Evolutionary conservation across 768 basidiomycete genomes (phyloP), one percentile per base, ranked within the genome.

Genomic region (Mycena galericulata): DNA sequence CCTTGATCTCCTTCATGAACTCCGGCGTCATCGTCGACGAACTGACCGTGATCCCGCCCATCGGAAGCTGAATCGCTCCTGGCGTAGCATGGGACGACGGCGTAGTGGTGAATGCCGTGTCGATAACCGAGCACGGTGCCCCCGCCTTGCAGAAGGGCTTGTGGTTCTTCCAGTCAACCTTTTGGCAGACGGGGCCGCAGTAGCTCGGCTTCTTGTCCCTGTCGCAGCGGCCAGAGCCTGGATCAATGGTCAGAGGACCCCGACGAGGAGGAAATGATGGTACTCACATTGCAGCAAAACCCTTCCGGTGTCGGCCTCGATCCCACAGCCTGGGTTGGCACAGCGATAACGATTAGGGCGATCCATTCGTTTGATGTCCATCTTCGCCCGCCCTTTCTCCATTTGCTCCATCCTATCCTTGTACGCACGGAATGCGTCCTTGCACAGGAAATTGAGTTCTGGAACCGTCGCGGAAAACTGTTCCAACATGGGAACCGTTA

Each of bases 131-230:
- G 60, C 79, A 80, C 7, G 73, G 69, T 6, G 77, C 77, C 12
- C 78, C 78, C 0, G 77, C 73, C 26, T 57, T 72, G 67, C 79
- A 81, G 70, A 77, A 80, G 2, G 78, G 77, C 64, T 80, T 81
- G 72, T 81, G 80, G 67, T n/a, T n/a, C n/a, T n/a, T n/a, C n/a
- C n/a, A n/a, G n/a, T n/a, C 71, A 72, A 20, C 62, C 71, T 36
- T 56, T 68, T n/a, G n/a, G n/a, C n/a, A n/a, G n/a, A n/a, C n/a
- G n/a, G n/a, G n/a, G 46, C 67, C 58, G 43, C 67, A 72, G 40
- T 72, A 72, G 47, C 64, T 57, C 14, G 71, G 68, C 45, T 72
- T 72, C 59, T 68, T 69, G 63, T 72, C 71, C 27, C 47, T 30
- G 47, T 72, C 71, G 49, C 67, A 72, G 26, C 55, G 49, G 4